Base-by-base conservation (phyloP, 352 stramenopile genomes). In the Phytophthora idaei region DNA sequence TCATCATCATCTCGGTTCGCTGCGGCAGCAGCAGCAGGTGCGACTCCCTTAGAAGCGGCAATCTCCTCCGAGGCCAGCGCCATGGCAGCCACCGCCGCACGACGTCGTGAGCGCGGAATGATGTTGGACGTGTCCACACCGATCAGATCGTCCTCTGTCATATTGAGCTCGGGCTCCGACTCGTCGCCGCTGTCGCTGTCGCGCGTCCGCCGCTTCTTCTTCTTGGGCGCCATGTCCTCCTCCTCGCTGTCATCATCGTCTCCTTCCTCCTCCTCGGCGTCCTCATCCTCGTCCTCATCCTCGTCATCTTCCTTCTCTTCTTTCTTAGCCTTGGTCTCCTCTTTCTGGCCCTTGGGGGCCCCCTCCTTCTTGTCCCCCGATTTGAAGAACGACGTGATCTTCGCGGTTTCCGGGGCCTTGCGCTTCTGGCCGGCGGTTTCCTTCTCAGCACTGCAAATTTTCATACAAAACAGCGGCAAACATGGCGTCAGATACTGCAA, bases 131-230 rank as follows among this genome's bases (percentile, higher is more conserved):
- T 90, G 71, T 95, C 87, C 42, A 95, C 76, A 12, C 83, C 87
- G 31, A 94, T 76, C 9, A 94, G 87, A 60, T 95, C 87, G 78
- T 95, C 87, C 44, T 93, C 81, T 61, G 90, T 95, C 58, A 95
- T 77, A 73, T 92, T 95, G 48, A 95, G 74, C 49, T 93, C 80
- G 1, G 76, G 64, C 45, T 94, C 87, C 53, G 85, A 91, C 51
- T 87, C 83, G 42, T 81, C 76, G 25, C 79, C 81, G 29, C 80
- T 80, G 45, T 90, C 84, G 50, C 80, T 81, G 47, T 81, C 80
- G 9, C 70, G 74, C 64, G 78, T 87, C 76, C 81, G 81, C 58
- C 80, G 81, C 75, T 92, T 90, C 71, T 93, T 93, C 31, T 62
- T 71, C 80, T 85, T 77, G 28, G 74, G 78, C 14, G 74, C 77